Percentiles rank a stretch among this genome's conserved stretches.
These are phyloP conservation scores for Helenozyma rhizophorensis DNA, from an alignment of 805 yeast species.

Conservation along the genomic window DNA sequence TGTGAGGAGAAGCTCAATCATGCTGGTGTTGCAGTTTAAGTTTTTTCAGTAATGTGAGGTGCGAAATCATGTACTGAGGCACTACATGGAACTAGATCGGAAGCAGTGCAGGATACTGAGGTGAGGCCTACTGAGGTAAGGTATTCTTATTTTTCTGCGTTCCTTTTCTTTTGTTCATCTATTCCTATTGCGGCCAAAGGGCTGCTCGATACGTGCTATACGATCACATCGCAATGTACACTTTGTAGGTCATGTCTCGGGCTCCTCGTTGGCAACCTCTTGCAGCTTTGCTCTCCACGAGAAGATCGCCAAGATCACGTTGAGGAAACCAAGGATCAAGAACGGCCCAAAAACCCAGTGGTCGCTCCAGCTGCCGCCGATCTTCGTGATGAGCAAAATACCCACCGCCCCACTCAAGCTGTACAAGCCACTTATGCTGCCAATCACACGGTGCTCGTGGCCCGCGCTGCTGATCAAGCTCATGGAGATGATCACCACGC, in stretches of 20 bases:
- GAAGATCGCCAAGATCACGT: constrained; percentile 12
- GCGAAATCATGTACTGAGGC: too few species aligned
- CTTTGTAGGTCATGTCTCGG: too few species aligned
- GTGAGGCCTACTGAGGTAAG: too few species aligned
- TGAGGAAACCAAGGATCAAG: constrained; percentile 43
- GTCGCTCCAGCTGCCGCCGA: constrained; percentile 63
- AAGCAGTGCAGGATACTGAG: too few species aligned
- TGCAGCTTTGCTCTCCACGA: neutral
- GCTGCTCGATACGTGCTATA: neutral
- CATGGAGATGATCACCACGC: constrained; percentile 59
- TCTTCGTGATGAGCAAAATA: constrained; percentile 50
- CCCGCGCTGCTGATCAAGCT: constrained; percentile 42
- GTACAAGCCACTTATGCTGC: constrained; percentile 67
- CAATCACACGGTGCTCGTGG: constrained; percentile 43
- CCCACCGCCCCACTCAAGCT: constrained; percentile 70
- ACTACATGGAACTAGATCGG: too few species aligned
- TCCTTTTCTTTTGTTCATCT: too few species aligned
- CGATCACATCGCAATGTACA: neutral
- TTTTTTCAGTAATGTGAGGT: too few species aligned
- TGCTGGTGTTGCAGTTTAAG: constrained; percentile 7
- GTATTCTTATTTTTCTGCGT: too few species aligned
- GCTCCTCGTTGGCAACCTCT: too few species aligned
- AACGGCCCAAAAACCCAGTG: constrained; percentile 57
- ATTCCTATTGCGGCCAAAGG: too few species aligned
- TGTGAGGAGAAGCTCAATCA: constrained; percentile 32